phyloP scores from a whole-genome alignment of 257 asterid species.

The Cruciata laevipes region DNA sequence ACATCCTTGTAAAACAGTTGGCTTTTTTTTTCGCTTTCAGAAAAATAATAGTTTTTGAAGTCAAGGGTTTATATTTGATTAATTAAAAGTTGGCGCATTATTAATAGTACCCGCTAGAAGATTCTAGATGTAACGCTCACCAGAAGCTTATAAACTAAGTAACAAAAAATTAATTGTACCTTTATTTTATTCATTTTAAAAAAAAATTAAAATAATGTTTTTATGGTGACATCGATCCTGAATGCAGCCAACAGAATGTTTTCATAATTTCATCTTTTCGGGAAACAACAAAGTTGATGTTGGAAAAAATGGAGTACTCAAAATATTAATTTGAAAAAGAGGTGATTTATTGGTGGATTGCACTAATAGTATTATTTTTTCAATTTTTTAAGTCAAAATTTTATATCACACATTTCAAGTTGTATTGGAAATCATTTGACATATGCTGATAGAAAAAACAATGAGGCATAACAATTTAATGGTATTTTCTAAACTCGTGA shows the following conservation, averaged over 20 bases:
- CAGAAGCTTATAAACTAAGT: not conserved
- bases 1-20: conserved; percentile 6
- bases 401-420: no score
- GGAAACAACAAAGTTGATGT: not conserved
- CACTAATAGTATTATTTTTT: not conserved
- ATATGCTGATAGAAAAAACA: no score
- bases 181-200: not conserved
- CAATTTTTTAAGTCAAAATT: no score
- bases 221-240: not conserved
- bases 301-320: not conserved
- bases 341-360: not conserved
- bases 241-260: not conserved
- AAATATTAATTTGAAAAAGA: not conserved
- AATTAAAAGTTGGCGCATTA: conserved; percentile 1
- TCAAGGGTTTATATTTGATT: conserved; percentile 3
- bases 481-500: no score
- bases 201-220: not conserved
- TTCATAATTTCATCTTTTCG: not conserved
- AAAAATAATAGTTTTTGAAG: not conserved
- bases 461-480: no score
- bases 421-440: no score
- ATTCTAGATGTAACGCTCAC: not conserved
- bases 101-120: conserved; percentile 4
- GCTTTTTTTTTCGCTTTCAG: not conserved
- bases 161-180: not conserved